phyloP scores from a whole-genome alignment of 2,329 filamentous ascomycete genomes.

The Diaporthe vexans region DNA sequence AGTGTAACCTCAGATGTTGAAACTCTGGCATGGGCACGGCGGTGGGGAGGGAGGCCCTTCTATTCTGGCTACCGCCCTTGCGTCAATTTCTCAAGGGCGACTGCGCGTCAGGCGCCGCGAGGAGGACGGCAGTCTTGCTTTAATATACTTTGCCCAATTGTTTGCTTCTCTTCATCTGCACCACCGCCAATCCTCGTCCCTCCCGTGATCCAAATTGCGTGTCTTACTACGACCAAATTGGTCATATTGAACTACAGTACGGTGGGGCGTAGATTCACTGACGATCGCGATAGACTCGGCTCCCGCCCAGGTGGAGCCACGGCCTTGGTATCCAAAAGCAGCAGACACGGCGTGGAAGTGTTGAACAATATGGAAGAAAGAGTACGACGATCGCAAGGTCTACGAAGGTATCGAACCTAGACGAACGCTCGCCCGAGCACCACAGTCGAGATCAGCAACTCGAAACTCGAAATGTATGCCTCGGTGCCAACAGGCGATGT shows the following conservation, averaged over 20 bases:
- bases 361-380: background rate
- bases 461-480: background rate
- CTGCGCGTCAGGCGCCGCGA: constrained; percentile 18
- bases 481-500: background rate
- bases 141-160: constrained; percentile 34
- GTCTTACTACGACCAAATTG: background rate
- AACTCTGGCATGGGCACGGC: background rate
- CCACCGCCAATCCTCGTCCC: no score
- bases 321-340: background rate
- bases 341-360: background rate
- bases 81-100: constrained; percentile 1
- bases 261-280: background rate
- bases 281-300: background rate
- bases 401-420: background rate
- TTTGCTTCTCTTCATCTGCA: constrained; percentile 10
- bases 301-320: background rate
- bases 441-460: background rate
- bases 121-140: constrained; percentile 37
- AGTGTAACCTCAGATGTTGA: constrained; percentile 3
- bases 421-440: background rate
- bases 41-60: background rate
- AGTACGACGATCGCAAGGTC: background rate
- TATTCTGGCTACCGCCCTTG: constrained; percentile 21
- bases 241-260: background rate
- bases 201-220: background rate